A percentile compares a stretch with the other conserved stretches of the same genome.
phyloP scores from a whole-genome alignment of 2,329 filamentous ascomycete species.

The Paraphoma sp. region DNA sequence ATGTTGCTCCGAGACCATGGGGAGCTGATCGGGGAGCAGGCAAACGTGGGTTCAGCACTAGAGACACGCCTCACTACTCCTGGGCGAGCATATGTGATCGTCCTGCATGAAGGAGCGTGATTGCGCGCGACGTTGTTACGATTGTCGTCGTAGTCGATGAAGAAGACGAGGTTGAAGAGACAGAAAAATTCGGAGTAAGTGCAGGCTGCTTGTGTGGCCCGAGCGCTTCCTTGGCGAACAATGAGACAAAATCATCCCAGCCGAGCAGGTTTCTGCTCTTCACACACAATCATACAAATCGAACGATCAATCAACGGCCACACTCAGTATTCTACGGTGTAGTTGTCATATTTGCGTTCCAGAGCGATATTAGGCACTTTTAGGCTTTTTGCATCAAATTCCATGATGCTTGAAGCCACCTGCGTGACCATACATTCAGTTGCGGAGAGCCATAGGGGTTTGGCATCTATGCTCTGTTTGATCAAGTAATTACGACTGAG shows the following conservation, averaged over 20 bases:
- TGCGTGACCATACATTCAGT: conserved; percentile 46
- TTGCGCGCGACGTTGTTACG: neutral
- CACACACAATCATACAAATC: conserved; percentile 50
- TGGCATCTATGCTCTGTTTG: too few species aligned
- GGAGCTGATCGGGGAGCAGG: conserved; percentile 55
- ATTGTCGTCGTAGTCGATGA: conserved; percentile 2
- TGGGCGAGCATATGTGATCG: conserved; percentile 24
- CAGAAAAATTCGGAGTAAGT: conserved; percentile 14
- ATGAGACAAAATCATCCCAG: conserved; percentile 24
- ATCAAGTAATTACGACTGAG: too few species aligned
- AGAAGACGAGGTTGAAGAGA: conserved; percentile 3
- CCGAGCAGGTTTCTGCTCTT: conserved; percentile 22
- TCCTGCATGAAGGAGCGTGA: conserved; percentile 8
- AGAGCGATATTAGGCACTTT: conserved; percentile 45
- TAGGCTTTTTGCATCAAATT: conserved; percentile 44
- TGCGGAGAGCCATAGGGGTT: too few species aligned
- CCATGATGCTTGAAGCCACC: conserved; percentile 46
- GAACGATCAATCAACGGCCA: conserved; percentile 57
- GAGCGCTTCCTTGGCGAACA: conserved; percentile 21
- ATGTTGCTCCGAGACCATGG: conserved; percentile 58
- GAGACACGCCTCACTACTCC: conserved; percentile 7
- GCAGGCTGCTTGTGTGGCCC: conserved; percentile 7
- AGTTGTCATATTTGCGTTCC: conserved; percentile 56
- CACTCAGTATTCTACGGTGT: conserved; percentile 42
- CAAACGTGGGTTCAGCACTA: conserved; percentile 53